These are phyloP conservation scores for Colletotrichum orchidophilum DNA, from an alignment of 2,329 filamentous ascomycete genomes.

Conservation along the genomic window DNA sequence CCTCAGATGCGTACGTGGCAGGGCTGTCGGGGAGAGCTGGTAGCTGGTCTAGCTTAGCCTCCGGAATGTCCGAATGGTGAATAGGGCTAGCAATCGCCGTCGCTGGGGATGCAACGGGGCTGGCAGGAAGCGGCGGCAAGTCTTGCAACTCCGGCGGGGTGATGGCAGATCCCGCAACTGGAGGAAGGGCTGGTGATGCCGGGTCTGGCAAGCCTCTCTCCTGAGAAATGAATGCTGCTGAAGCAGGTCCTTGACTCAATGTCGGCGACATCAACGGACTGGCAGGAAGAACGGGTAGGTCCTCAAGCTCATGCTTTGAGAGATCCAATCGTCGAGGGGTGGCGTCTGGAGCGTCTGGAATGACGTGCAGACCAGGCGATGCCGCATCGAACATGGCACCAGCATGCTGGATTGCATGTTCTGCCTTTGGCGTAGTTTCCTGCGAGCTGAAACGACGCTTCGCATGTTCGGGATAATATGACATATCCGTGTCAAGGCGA, in stretches of 20 bases:
- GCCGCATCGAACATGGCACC: conserved; percentile 13
- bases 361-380: conserved; percentile 9
- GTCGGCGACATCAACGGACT: neutral
- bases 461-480: conserved; percentile 40
- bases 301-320: neutral
- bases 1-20: conserved; percentile 33
- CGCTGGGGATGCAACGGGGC: conserved; percentile 24
- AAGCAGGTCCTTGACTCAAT: neutral
- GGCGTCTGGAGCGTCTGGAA: neutral
- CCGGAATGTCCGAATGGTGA: neutral
- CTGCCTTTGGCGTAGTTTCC: conserved; percentile 75
- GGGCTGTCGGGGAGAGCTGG: conserved; percentile 22
- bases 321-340: neutral
- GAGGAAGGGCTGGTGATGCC: conserved; percentile 4
- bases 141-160: neutral
- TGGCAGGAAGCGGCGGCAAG: conserved; percentile 31
- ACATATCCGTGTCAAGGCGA: conserved; percentile 51
- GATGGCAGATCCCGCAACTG: neutral
- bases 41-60: conserved; percentile 16
- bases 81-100: neutral
- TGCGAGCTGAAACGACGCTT: conserved; percentile 66
- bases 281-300: conserved; percentile 14
- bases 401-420: conserved; percentile 33
- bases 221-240: neutral
- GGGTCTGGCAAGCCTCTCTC: neutral